Conservation (phyloP, 768 basidiomycete genomes). For the Suillus subaureus region DNA sequence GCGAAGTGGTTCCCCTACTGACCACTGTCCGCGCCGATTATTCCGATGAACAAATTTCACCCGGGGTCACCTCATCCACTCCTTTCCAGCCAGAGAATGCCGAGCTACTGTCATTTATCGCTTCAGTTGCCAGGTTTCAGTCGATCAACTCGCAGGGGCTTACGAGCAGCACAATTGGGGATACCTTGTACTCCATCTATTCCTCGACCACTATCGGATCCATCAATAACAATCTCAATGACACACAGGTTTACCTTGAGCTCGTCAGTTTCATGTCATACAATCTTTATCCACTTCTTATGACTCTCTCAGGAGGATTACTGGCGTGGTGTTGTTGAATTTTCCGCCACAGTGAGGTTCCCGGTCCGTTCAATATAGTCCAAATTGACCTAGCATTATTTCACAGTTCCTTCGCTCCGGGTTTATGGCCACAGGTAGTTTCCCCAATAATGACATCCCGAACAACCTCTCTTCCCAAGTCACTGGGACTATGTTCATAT, state of each 20-base stretch:
- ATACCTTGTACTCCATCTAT: slow-evolving; percentile 1
- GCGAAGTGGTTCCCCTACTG: not conserved
- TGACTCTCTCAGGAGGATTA: not conserved
- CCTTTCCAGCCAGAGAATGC: slow-evolving; percentile 4
- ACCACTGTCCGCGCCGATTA: not conserved
- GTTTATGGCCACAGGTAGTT: slow-evolving; percentile 4
- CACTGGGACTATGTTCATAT: not conserved
- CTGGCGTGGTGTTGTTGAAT: slow-evolving; percentile 13
- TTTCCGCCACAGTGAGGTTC: slow-evolving; percentile 9
- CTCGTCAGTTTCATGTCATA: not conserved
- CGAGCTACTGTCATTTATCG: slow-evolving; percentile 17
- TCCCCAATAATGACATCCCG: not conserved
- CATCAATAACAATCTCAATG: not conserved
- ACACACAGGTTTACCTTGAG: not conserved
- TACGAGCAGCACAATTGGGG: not conserved
- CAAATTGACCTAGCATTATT: not conserved
- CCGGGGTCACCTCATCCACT: not conserved
- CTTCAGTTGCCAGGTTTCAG: slow-evolving; percentile 7
- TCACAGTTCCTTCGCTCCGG: slow-evolving; percentile 12
- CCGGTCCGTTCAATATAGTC: no score
- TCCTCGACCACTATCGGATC: not conserved
- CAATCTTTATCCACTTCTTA: not conserved
- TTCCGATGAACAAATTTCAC: slow-evolving; percentile 4
- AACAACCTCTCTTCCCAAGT: not conserved
- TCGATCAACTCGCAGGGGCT: not conserved